Base-by-base conservation (phyloP, 192 early-diverging fungal genomes). In the Kickxella alabastrina region DNA sequence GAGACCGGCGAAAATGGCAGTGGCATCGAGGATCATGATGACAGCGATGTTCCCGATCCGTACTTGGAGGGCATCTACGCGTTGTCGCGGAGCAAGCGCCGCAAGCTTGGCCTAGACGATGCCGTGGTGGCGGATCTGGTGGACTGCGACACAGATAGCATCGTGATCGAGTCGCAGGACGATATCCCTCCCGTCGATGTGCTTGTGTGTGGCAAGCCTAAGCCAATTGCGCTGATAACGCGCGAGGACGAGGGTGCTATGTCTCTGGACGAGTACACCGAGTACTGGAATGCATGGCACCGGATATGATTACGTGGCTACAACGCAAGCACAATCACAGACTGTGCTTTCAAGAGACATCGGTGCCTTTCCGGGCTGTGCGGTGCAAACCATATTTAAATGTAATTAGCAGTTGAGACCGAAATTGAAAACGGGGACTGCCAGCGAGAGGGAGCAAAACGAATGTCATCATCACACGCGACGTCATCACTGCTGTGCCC, bases 281-380 rank as follows among this genome's bases (percentile, higher is more conserved):
- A 51, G 6, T 73, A 73, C 62, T 73, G 69, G 69, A 43, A 61
- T 24, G 45, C 45, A 19, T 62, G 62, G 69, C 69, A 28, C 29
- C 31, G 31, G 31, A 32, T 32, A n/a, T n/a, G n/a, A n/a, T n/a
- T n/a, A n/a, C n/a, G n/a, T n/a, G n/a, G n/a, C n/a, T n/a, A n/a
- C n/a, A n/a, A n/a, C n/a, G n/a, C n/a, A n/a, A n/a, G n/a, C n/a
- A n/a, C n/a, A n/a, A n/a, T n/a, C n/a, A n/a, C n/a, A n/a, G n/a
- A n/a, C n/a, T n/a, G n/a, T n/a, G n/a, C n/a, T n/a, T n/a, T n/a
- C n/a, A n/a, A n/a, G n/a, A n/a, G n/a, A n/a, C n/a, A n/a, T n/a
- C n/a, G n/a, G n/a, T n/a, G n/a, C n/a, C n/a, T n/a, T n/a, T n/a
- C n/a, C n/a, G n/a, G n/a, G n/a, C n/a, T n/a, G n/a, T n/a, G n/a